phyloP scores from a whole-genome alignment of 495 filamentous ascomycete genomes.

The Podospora sp. region DNA sequence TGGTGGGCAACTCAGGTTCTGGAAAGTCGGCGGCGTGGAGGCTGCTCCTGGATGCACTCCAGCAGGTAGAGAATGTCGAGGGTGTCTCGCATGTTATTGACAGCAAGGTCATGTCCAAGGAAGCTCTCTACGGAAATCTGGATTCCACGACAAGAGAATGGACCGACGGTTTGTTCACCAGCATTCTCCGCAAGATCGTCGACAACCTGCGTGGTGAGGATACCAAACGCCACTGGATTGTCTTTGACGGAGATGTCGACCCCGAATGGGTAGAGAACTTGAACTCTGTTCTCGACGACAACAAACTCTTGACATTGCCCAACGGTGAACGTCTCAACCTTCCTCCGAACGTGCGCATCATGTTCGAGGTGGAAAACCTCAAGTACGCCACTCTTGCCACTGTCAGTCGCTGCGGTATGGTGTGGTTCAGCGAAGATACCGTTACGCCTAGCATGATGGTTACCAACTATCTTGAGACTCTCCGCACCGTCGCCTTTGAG shows the following conservation, averaged over 20 bases:
- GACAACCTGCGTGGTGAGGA: constrained; percentile 98
- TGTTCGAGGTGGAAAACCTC: constrained; percentile 99
- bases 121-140: constrained; percentile 89
- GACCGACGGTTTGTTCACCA: constrained; percentile 98
- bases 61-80: constrained; percentile 86
- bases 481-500: constrained; percentile 81
- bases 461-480: constrained; percentile 80
- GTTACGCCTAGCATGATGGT: constrained; percentile 93
- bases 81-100: constrained; percentile 97
- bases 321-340: constrained; percentile 97
- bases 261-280: constrained; percentile 99
- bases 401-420: constrained; percentile 99
- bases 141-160: constrained; percentile 97
- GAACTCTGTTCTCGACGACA: constrained; percentile 99
- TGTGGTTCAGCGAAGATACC: constrained; percentile 99
- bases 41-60: constrained; percentile 88
- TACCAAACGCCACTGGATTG: constrained; percentile 96
- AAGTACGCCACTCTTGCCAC: constrained; percentile 97
- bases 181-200: constrained; percentile 96
- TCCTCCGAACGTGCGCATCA: constrained; percentile 92
- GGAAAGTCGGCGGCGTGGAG: constrained; percentile 96
- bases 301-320: constrained; percentile 92
- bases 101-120: constrained; percentile 99
- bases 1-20: constrained; percentile 94
- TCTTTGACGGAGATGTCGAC: constrained; percentile 98